Percentiles rank a stretch among this genome's conserved stretches.
phyloP scores from a whole-genome alignment of 2,329 filamentous ascomycete species.

The Penicillium sp. region DNA sequence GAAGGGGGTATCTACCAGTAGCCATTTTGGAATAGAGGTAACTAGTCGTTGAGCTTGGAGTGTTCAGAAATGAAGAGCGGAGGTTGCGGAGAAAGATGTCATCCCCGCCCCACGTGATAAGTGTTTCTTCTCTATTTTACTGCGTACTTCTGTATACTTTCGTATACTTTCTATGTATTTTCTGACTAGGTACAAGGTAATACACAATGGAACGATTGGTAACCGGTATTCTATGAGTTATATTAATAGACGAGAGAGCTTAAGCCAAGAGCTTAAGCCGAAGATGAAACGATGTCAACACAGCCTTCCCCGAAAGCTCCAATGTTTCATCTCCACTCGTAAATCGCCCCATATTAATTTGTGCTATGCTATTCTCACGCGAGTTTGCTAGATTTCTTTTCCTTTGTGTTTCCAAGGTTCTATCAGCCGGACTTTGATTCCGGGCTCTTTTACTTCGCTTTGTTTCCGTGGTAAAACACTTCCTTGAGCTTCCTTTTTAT shows the following conservation, averaged over 20 bases:
- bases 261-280: background rate
- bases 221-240: background rate
- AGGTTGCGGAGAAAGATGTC: slow-evolving; percentile 16
- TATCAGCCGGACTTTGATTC: background rate
- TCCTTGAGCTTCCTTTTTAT: background rate
- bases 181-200: background rate
- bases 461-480: slow-evolving; percentile 2
- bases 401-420: background rate
- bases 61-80: slow-evolving; percentile 1
- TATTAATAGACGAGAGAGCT: background rate
- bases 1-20: slow-evolving; percentile 15
- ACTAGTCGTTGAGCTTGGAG: slow-evolving; percentile 1
- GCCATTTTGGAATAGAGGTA: slow-evolving; percentile 11
- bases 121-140: background rate
- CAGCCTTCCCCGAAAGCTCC: slow-evolving; percentile 10
- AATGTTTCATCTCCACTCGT: slow-evolving; percentile 18
- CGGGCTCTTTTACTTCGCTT: background rate
- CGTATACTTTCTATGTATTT: background rate
- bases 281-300: slow-evolving; percentile 7
- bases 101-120: slow-evolving; percentile 19
- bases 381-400: background rate
- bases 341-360: slow-evolving; percentile 22
- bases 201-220: background rate
- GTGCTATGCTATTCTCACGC: slow-evolving; percentile 10
- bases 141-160: background rate